A percentile compares a stretch with the other conserved stretches of the same genome.
Conservation (phyloP, 768 basidiomycete genomes). For the Auricularia sp. region DNA sequence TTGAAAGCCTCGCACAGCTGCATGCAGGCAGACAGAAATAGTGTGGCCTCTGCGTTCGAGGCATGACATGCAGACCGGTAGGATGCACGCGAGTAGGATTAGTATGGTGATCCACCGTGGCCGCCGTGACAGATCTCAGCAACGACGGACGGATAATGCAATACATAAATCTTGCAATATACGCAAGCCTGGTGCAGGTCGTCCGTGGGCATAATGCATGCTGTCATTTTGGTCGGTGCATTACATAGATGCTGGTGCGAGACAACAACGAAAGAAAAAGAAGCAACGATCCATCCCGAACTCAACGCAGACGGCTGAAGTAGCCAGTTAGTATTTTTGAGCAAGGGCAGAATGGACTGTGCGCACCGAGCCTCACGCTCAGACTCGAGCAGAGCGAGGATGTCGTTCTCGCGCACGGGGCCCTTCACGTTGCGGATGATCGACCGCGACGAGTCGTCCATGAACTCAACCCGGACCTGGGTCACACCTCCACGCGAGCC, state of each 20-base stretch:
- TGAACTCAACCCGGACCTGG: conserved; percentile 98
- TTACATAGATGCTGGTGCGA: not conserved
- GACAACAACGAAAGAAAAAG: not conserved
- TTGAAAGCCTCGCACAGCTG: too few relatives aligned
- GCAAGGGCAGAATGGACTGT: not conserved
- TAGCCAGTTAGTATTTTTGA: not conserved
- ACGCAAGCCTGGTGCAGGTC: not conserved
- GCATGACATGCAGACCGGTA: too few relatives aligned
- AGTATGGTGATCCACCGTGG: too few relatives aligned
- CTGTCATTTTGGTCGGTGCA: not conserved
- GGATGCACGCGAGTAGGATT: too few relatives aligned
- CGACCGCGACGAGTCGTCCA: conserved; percentile 91
- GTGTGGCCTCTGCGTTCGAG: too few relatives aligned
- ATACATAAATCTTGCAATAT: too few relatives aligned
- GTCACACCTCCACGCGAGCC: conserved; percentile 99
- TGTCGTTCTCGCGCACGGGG: conserved; percentile 91
- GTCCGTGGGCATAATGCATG: not conserved
- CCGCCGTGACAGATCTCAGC: too few relatives aligned
- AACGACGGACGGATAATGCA: too few relatives aligned
- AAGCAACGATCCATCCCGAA: not conserved
- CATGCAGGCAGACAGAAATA: too few relatives aligned
- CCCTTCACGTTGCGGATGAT: conserved; percentile 99
- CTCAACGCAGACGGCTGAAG: not conserved
- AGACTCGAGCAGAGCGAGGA: conserved; percentile 91
- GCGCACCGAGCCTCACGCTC: conserved; percentile 99